Evolutionary conservation across 1,284 basidiomycete genomes (phyloP).

Genomic region (Puccinia polysora): DNA sequence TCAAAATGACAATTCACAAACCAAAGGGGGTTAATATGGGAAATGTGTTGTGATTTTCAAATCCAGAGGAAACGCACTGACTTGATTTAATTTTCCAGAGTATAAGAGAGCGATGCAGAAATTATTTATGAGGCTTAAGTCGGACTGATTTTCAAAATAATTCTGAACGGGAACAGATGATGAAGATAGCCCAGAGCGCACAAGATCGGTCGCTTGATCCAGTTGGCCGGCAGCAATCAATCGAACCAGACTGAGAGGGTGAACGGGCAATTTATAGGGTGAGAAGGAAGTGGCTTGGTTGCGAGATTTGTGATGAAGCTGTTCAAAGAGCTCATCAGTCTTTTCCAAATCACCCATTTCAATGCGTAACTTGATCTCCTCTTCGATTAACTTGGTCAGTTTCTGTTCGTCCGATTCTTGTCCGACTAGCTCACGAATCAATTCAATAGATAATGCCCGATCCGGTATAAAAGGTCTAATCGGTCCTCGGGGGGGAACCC

Average conservation of each 20-base stretch:
- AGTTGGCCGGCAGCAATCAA: not conserved
- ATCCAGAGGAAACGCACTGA: too few relatives aligned
- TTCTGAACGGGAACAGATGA: not conserved
- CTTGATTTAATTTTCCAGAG: constrained; percentile 14
- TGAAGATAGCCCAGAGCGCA: not conserved
- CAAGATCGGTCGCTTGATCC: not conserved
- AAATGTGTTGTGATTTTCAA: too few relatives aligned
- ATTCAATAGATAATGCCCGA: not conserved
- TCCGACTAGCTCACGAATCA: not conserved
- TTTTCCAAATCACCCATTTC: not conserved
- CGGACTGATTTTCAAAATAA: not conserved
- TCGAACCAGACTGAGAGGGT: constrained; percentile 10
- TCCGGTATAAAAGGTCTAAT: not conserved
- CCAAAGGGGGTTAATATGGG: too few relatives aligned
- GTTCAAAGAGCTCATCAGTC: not conserved
- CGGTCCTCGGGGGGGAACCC: not conserved
- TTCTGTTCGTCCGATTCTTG: not conserved
- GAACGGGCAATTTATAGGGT: not conserved
- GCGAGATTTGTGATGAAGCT: not conserved
- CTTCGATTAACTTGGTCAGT: not conserved
- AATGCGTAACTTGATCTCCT: constrained; percentile 5
- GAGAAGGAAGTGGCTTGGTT: not conserved
- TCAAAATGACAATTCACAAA: too few relatives aligned
- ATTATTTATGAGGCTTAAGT: constrained; percentile 6
- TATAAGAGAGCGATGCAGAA: constrained; percentile 4